Percentiles rank a stretch among this genome's conserved stretches.
Conservation (phyloP, 2,329 filamentous ascomycete genomes). For the Claviceps arundinis region DNA sequence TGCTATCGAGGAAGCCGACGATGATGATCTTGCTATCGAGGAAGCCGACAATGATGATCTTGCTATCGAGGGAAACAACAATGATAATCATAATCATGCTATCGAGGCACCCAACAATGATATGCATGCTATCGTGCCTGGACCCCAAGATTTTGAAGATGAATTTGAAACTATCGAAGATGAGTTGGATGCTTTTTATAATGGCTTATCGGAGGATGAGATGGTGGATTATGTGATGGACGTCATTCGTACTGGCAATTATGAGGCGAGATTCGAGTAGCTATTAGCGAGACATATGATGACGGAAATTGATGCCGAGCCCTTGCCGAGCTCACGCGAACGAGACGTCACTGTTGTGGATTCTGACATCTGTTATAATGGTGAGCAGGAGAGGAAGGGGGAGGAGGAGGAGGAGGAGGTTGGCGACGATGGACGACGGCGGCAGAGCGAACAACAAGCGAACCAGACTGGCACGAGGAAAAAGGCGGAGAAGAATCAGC, state of each 20-base stretch:
- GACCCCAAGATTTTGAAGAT: no score
- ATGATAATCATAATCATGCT: slow-evolving; percentile 1
- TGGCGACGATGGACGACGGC: slow-evolving; percentile 13
- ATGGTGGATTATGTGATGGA: no score
- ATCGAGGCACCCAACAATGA: no score
- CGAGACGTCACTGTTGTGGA: slow-evolving; percentile 15
- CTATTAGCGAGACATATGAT: slow-evolving; percentile 12
- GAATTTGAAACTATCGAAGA: no score
- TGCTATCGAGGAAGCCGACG: slow-evolving; percentile 27
- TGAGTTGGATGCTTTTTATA: no score
- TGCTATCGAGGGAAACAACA: no score
- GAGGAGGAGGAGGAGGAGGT: slow-evolving; percentile 10
- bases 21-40: slow-evolving; percentile 9
- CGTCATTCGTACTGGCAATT: no score
- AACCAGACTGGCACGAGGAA: not conserved
- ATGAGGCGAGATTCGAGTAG: no score
- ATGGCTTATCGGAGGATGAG: no score
- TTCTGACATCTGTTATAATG: slow-evolving; percentile 7
- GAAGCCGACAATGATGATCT: slow-evolving; percentile 14
- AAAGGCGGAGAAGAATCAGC: not conserved
- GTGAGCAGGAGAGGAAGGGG: slow-evolving; percentile 11
- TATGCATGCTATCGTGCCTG: no score
- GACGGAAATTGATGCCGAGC: not conserved
- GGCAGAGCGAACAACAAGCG: not conserved
- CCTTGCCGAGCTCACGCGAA: slow-evolving; percentile 11